Evolutionary conservation across 2,329 filamentous ascomycete species (phyloP).

Genomic region (Aspergillus hiratsukae): DNA sequence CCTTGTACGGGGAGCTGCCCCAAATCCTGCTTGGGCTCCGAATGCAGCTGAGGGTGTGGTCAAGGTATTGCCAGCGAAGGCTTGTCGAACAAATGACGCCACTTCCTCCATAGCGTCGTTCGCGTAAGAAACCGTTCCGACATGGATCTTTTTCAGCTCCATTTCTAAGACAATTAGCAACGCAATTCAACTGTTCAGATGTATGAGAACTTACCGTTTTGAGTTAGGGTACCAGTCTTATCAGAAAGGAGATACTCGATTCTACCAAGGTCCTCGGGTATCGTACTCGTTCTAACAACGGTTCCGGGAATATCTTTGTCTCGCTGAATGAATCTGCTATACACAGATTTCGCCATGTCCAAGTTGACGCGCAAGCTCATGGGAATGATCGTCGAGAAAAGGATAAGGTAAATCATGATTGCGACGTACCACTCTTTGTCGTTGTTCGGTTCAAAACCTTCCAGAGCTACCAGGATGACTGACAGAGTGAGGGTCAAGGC

Average conservation of each 20-base stretch:
- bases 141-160: constrained; percentile 98
- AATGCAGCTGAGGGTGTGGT: constrained; percentile 73
- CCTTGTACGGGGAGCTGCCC: constrained; percentile 70
- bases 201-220: constrained; percentile 58
- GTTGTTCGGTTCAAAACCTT: constrained; percentile 63
- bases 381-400: constrained; percentile 98
- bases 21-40: constrained; percentile 54
- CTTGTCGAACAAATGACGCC: constrained; percentile 75
- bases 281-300: constrained; percentile 92
- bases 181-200: neutral
- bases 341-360: constrained; percentile 94
- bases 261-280: constrained; percentile 89
- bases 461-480: constrained; percentile 78
- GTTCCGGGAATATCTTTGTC: constrained; percentile 87
- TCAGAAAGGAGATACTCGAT: constrained; percentile 96
- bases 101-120: constrained; percentile 99
- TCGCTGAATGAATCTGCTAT: constrained; percentile 90
- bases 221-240: constrained; percentile 96
- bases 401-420: constrained; percentile 94
- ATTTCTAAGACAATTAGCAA: constrained; percentile 58
- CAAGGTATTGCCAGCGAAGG: constrained; percentile 59
- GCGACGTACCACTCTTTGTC: constrained; percentile 79
- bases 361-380: constrained; percentile 95
- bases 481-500: constrained; percentile 81
- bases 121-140: constrained; percentile 95